Percentiles rank a stretch among this genome's conserved stretches.
phyloP scores from a whole-genome alignment of 768 basidiomycete species.

The Rhizopogon vinicolor region DNA sequence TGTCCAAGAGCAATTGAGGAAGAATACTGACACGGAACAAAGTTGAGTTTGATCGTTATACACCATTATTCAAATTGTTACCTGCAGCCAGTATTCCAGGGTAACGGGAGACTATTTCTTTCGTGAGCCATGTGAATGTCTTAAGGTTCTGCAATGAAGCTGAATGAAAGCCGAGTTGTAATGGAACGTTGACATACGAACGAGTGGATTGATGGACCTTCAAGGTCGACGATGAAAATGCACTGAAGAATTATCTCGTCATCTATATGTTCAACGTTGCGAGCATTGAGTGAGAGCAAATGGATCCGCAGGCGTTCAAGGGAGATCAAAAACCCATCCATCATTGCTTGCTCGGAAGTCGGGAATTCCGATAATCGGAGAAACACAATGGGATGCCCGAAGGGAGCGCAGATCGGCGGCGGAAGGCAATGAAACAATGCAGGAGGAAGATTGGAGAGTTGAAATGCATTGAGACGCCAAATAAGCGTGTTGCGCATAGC shows the following conservation, averaged over 20 bases:
- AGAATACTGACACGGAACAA: slow-evolving; percentile 43
- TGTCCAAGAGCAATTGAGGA: slow-evolving; percentile 72
- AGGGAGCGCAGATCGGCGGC: slow-evolving; percentile 46
- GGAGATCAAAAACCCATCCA: slow-evolving; percentile 40
- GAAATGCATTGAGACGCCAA: slow-evolving; percentile 44
- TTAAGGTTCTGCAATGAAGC: slow-evolving; percentile 46
- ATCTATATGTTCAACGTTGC: slow-evolving; percentile 8
- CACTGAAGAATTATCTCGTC: slow-evolving; percentile 54
- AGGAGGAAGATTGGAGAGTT: slow-evolving; percentile 26
- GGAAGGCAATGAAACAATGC: slow-evolving; percentile 52
- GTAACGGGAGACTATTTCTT: slow-evolving; percentile 64
- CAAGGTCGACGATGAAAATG: slow-evolving; percentile 62
- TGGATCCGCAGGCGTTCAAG: slow-evolving; percentile 57
- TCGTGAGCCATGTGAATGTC: slow-evolving; percentile 57
- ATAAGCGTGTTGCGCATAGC: slow-evolving; percentile 48
- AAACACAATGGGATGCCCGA: slow-evolving; percentile 62
- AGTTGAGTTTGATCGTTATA: slow-evolving; percentile 3
- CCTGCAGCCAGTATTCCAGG: slow-evolving; percentile 77
- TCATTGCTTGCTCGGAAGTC: slow-evolving; percentile 32
- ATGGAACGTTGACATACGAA: slow-evolving; percentile 38
- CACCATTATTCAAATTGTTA: slow-evolving; percentile 16
- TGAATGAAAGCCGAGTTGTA: slow-evolving; percentile 2
- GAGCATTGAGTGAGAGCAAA: slow-evolving; percentile 44
- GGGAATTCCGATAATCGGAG: slow-evolving; percentile 42
- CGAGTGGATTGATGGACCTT: slow-evolving; percentile 48